A percentile compares a stretch with the other conserved stretches of the same genome.
phyloP scores from a whole-genome alignment of 352 stramenopile genomes.

The Phytophthora syringae region DNA sequence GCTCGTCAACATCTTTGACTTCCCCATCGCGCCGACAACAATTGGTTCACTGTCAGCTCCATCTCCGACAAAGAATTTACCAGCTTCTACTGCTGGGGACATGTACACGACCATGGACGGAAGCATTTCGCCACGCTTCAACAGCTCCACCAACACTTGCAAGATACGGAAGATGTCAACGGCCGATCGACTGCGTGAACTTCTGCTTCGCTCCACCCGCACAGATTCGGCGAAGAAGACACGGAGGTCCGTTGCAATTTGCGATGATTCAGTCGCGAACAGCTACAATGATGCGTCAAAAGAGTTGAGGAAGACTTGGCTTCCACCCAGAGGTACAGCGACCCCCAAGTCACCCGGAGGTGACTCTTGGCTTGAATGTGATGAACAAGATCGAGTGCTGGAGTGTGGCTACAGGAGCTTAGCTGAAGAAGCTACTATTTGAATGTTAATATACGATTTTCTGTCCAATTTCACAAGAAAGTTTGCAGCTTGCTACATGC shows the following conservation, averaged over 20 bases:
- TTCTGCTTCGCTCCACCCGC: slow-evolving; percentile 6
- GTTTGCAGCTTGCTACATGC: too few relatives aligned
- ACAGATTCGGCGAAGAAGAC: not conserved
- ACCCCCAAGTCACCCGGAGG: slow-evolving; percentile 7
- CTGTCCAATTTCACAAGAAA: not conserved
- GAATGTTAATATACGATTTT: slow-evolving; percentile 14
- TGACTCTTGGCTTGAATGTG: slow-evolving; percentile 28
- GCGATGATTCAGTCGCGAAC: slow-evolving; percentile 3
- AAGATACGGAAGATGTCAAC: slow-evolving; percentile 12
- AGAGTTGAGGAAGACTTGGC: slow-evolving; percentile 15
- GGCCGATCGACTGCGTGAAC: slow-evolving; percentile 20
- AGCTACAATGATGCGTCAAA: not conserved
- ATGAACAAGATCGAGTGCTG: slow-evolving; percentile 29
- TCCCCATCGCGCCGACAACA: slow-evolving; percentile 31
- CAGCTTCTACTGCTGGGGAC: slow-evolving; percentile 3
- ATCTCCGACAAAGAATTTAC: slow-evolving; percentile 6
- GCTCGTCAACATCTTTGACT: slow-evolving; percentile 53
- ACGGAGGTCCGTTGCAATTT: slow-evolving; percentile 18
- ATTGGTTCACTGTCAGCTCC: not conserved
- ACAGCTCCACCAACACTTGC: slow-evolving; percentile 5
- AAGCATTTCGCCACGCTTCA: not conserved
- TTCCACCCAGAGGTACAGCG: not conserved
- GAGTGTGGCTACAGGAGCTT: slow-evolving; percentile 27
- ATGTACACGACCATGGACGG: slow-evolving; percentile 27
- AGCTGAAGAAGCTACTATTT: slow-evolving; percentile 20